Percentiles rank a stretch among this genome's conserved stretches.
Conservation (phyloP, 2,329 filamentous ascomycete species). For the Aspergillus thermomutatus region DNA sequence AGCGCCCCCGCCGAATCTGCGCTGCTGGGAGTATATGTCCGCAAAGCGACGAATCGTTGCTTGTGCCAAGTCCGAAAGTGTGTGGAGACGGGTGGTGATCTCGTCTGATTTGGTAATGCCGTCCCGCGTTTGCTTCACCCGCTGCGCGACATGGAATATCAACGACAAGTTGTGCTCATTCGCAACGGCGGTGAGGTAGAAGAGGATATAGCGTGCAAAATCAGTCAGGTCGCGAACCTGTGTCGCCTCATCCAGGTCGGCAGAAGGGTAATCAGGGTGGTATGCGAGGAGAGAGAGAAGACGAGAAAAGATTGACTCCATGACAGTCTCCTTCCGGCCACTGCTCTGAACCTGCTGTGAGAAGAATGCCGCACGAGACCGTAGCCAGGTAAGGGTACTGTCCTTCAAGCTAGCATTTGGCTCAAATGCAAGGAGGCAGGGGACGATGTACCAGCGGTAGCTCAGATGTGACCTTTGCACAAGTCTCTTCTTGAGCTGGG, state of each 20-base stretch:
- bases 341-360: constrained; percentile 41
- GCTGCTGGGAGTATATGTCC: constrained; percentile 73
- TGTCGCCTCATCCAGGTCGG: constrained; percentile 34
- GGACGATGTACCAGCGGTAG: constrained; percentile 80
- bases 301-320: constrained; percentile 79
- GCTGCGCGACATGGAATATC: constrained; percentile 88
- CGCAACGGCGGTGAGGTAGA: constrained; percentile 78
- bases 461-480: constrained; percentile 64
- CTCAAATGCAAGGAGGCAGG: constrained; percentile 91
- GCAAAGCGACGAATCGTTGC: constrained; percentile 80
- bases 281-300: constrained; percentile 86
- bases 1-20: constrained; percentile 40
- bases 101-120: constrained; percentile 59
- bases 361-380: constrained; percentile 70
- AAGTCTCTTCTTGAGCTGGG: constrained; percentile 73
- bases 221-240: constrained; percentile 65
- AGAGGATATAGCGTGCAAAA: constrained; percentile 83
- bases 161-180: constrained; percentile 83
- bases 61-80: constrained; percentile 83
- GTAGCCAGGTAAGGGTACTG: constrained; percentile 81
- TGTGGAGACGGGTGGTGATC: constrained; percentile 61
- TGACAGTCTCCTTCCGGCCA: constrained; percentile 51
- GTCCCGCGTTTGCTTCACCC: constrained; percentile 86
- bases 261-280: constrained; percentile 74
- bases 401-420: constrained; percentile 70